Conservation (phyloP, 495 filamentous ascomycete species). For the Aspergillus sparsus region DNA sequence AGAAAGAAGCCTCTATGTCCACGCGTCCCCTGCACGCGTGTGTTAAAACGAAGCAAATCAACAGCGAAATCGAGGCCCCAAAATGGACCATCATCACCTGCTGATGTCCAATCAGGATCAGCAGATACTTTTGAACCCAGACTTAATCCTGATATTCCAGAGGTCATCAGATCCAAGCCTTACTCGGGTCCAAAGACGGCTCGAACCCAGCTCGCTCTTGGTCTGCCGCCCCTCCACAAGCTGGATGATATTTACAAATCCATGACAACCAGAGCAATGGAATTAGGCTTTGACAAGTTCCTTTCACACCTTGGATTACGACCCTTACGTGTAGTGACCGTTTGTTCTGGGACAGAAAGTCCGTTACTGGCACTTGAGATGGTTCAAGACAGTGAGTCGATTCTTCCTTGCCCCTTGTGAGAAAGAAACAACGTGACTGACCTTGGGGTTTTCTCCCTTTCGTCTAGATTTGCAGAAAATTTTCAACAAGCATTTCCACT, state of each 20-base stretch:
- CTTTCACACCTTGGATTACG: slow-evolving; percentile 40
- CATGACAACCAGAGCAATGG: slow-evolving; percentile 43
- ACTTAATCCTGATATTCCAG: slow-evolving; percentile 20
- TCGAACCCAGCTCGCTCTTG: slow-evolving; percentile 27
- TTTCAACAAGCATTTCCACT: slow-evolving; percentile 34
- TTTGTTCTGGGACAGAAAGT: slow-evolving; percentile 83
- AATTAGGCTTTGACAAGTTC: slow-evolving; percentile 36
- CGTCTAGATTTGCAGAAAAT: slow-evolving; percentile 33
- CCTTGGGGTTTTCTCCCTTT: background rate
- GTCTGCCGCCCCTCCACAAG: slow-evolving; percentile 47
- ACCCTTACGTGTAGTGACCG: slow-evolving; percentile 65
- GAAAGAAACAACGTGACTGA: background rate
- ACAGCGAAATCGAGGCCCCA: background rate
- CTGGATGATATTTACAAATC: slow-evolving; percentile 53
- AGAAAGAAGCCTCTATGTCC: slow-evolving; percentile 5
- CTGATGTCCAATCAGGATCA: background rate
- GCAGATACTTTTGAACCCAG: background rate
- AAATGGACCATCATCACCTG: background rate
- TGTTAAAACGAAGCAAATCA: slow-evolving; percentile 8
- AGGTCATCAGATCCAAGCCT: slow-evolving; percentile 20
- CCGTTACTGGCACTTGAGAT: slow-evolving; percentile 69
- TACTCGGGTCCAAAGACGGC: slow-evolving; percentile 8
- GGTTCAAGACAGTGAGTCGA: slow-evolving; percentile 43
- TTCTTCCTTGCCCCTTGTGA: background rate
- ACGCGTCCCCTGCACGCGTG: background rate